Base-by-base conservation (phyloP, 345 rosid species). In the thale cress (Arabidopsis thaliana) region DNA sequence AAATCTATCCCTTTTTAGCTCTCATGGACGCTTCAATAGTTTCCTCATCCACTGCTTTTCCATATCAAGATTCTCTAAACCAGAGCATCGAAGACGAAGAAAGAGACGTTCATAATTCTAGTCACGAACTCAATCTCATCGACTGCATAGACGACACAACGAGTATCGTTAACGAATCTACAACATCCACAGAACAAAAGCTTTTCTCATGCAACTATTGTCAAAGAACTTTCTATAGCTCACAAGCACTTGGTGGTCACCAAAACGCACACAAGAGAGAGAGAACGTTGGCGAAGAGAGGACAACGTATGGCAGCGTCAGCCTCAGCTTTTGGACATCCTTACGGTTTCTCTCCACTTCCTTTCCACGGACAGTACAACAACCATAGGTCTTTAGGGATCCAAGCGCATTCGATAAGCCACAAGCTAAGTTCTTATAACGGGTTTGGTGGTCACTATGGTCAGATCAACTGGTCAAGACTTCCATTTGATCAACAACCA, bases 211-310 rank as follows among this genome's bases (percentile, higher is more conserved):
- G 97, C 82, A 91, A 86, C 83, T 91, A 87, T 67, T 91, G 97
- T 76, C 91, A 89, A 72, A 83, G 97, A 71, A 84, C 84, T 76
- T 91, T 91, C 86, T 88, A 88, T 42, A 89, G 96, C 75, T 91
- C 97, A 50, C 97, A 91, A 77, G 97, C 97, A 3, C 90, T 91
- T 24, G 97, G 97, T 33, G 97, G 97, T 4, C 97, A 91, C 67
- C 97, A 91, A 82, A 91, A 91, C 72, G 97, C 96, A 14, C 97
- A 91, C 65, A 91, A 89, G 71, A 81, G 93, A 62, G 97, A 91
- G 74, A 85, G 97, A 65, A 88, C 91, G 40, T 77, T 91, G 22
- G 97, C 93, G 7, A 91, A 89, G 78, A 88, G 91, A 78, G 86
- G 88, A 7, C 87, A 85, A 45, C 85, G 84, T 37, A 73, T 85